Conservation (phyloP, 2,329 filamentous ascomycete genomes). For the Botryotinia convoluta region DNA sequence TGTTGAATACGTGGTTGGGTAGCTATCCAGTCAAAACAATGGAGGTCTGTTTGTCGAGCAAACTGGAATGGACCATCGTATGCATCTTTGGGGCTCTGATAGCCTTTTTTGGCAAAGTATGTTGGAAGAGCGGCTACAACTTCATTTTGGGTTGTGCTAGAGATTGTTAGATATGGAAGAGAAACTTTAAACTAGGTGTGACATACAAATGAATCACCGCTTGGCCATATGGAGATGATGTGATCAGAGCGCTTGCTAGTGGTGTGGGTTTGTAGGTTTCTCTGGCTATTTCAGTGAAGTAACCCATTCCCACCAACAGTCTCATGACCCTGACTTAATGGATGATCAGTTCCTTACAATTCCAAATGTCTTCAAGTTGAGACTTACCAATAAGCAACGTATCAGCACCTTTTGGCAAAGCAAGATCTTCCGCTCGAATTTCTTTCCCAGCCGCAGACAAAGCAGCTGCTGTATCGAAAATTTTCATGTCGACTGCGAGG, state of each 20-base stretch:
- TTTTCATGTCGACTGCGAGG: constrained; percentile 10
- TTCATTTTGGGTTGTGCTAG: constrained; percentile 20
- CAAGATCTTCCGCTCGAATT: constrained; percentile 8
- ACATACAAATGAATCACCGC: background rate
- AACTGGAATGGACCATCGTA: constrained; percentile 25
- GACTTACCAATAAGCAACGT: constrained; percentile 6
- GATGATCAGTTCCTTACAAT: background rate
- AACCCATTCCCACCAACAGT: constrained; percentile 18
- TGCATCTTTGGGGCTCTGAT: constrained; percentile 21
- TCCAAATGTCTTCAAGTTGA: rapidly evolving
- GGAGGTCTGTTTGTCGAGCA: constrained; percentile 20
- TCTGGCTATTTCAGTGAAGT: constrained; percentile 19
- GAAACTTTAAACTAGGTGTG: no score
- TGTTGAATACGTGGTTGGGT: constrained; percentile 21
- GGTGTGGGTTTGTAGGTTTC: constrained; percentile 17
- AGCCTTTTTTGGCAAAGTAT: constrained; percentile 21
- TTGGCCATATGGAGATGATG: constrained; percentile 9
- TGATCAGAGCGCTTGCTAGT: constrained; percentile 10
- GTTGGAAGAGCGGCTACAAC: constrained; percentile 16
- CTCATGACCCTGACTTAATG: constrained; percentile 22
- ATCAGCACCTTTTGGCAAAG: constrained; percentile 5
- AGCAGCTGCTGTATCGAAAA: constrained; percentile 9
- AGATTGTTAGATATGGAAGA: background rate
- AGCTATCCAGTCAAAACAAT: constrained; percentile 24
- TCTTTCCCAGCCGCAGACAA: background rate